phyloP scores from a whole-genome alignment of 352 stramenopile genomes.

The Globisporangium orthogonon region DNA sequence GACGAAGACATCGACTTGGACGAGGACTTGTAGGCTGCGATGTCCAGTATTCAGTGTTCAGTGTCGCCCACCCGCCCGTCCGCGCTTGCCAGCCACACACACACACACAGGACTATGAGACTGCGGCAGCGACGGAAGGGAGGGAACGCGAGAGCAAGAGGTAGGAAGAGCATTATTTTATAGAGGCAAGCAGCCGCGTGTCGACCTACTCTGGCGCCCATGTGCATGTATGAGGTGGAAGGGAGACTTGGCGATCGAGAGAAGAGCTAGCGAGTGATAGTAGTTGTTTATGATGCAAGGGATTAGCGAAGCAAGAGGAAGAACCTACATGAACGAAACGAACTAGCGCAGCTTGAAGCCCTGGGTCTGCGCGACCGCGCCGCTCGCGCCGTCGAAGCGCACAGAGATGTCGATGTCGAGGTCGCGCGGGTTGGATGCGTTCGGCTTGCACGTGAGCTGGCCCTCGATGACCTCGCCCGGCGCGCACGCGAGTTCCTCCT shows the following conservation, averaged over 20 bases:
- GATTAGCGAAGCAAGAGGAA: background rate
- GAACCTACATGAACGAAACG: background rate
- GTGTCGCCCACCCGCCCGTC: too few relatives aligned
- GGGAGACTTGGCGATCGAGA: background rate
- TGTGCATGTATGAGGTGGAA: background rate
- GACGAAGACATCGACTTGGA: conserved; percentile 62
- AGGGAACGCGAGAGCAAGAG: background rate
- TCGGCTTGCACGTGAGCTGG: conserved; percentile 85
- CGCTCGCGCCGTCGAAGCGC: conserved; percentile 65
- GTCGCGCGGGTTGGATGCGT: conserved; percentile 91
- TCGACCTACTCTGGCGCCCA: background rate
- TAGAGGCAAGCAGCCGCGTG: background rate
- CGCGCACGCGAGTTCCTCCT: conserved; percentile 77
- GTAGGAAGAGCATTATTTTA: background rate
- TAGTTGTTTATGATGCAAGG: background rate
- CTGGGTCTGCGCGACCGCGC: conserved; percentile 58
- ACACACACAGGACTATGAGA: too few relatives aligned
- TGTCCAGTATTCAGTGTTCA: background rate
- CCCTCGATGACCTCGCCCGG: conserved; percentile 88
- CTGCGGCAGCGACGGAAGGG: too few relatives aligned
- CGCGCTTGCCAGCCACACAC: background rate
- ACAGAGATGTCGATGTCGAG: conserved; percentile 90
- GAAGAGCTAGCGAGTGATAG: background rate
- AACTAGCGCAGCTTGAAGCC: conserved; percentile 78
- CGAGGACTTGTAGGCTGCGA: conserved; percentile 28